Base-by-base conservation (phyloP, 352 stramenopile species). In the Phytophthora aleatoria region DNA sequence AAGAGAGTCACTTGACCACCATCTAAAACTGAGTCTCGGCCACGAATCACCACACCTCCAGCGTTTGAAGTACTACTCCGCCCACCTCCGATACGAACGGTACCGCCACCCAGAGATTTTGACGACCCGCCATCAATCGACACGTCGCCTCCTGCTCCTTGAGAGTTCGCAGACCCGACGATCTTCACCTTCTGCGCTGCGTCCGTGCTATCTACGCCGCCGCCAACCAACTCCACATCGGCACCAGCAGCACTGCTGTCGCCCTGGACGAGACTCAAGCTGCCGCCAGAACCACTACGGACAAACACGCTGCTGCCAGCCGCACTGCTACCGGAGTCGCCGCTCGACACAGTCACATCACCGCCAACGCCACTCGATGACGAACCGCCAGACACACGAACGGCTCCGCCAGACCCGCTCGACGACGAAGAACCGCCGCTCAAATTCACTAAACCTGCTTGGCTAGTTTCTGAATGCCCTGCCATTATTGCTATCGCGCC, bases 161-260 rank as follows among this genome's bases (percentile, higher is more conserved):
- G 66, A 31, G 16, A 31, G 55, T 73, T 73, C 44, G 54, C 48
- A 62, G 66, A 69, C 2, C 65, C 65, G 24, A 58, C n/a, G 44
- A 73, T 50, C 43, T 52, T 61, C 44, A 73, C 47, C 26, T 70
- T 67, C 39, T 70, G 66, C 11, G 66, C 66, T 28, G 50, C 41
- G 9, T 24, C 38, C 20, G 44, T 39, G 36, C 60, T 69, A n/a
- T 42, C 33, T 7, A 73, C 66, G 11, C 47, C 48, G n/a, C 66
- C 66, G 10, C 60, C 66, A 48, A 42, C n/a, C 48, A 73, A 35
- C 50, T 73, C 66, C 66, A 73, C 43, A 30, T 73, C 66, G 44
- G 43, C 60, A 47, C 66, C 66, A 11, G 62, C 66, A 31, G 16
- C 50, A 38, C 7, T 57, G 61, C 61, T 54, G 38, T 70, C 42